Base-by-base conservation (phyloP, 352 stramenopile genomes). In the Aphanomyces astaci region DNA sequence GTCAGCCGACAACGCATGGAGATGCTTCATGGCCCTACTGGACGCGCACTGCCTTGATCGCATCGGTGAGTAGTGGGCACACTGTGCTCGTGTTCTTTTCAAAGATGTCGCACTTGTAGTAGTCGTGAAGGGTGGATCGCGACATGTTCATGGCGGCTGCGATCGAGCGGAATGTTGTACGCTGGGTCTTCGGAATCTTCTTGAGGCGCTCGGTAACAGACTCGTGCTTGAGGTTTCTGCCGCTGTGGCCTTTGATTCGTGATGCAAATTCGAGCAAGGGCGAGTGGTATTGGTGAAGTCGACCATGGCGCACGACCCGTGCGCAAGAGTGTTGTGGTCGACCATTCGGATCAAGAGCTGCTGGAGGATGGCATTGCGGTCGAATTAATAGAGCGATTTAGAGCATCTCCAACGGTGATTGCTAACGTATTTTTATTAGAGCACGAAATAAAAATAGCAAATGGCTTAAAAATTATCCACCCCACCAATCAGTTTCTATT, bases 361-460 rank as follows among this genome's bases (percentile, higher is more conserved):
- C n/a, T n/a, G 36, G 7, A 43, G 15, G 36, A 43, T 43, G 36
- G 36, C 36, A 15, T 43, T 43, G 36, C 36, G 36, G 15, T 43
- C 36, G n/a, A n/a, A n/a, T n/a, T n/a, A n/a, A n/a, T n/a, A n/a
- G n/a, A n/a, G n/a, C n/a, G n/a, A n/a, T n/a, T n/a, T n/a, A n/a
- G n/a, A 49, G 40, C 40, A 49, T 49, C 40, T 49, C 40, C 40
- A 49, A 49, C 40, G 40, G 40, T n/a, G 22, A n/a, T 49, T 49
- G 40, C 40, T 49, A 49, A n/a, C 40, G 40, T 49, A 49, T 49
- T 49, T 49, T 49, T 49, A 49, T 49, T 49, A n/a, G 40, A n/a
- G 22, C 40, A n/a, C 17, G 40, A n/a, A 49, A 49, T 49, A 49
- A 49, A 49, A 49, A 49, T 49, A 49, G 40, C 40, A n/a, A 49